Base-by-base conservation (phyloP, 495 filamentous ascomycete genomes). In the Xeromyces bisporus region DNA sequence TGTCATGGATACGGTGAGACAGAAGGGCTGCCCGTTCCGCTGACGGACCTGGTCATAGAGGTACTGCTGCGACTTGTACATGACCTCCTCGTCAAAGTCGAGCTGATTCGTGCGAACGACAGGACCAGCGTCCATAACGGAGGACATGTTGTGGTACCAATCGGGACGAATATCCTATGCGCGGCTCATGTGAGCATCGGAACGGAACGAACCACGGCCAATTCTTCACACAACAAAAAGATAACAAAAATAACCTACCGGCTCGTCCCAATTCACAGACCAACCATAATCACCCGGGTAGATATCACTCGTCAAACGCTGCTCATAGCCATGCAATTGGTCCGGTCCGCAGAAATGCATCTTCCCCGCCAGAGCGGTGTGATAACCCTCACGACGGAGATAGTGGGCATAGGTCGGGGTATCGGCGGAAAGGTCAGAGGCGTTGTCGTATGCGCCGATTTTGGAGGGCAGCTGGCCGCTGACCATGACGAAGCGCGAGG, bases 71-170 rank as follows among this genome's bases (percentile, higher is more conserved):
- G 76, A 70, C 56, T 72, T 75, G 53, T 82, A 83, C 66, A 89
- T 83, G 41, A 89, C 81, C 51, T 93, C 83, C 55, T 89, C 81
- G 41, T 93, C 83, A 40, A 81, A 93, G 44, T 93, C 83, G n/a
- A 93, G 67, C 58, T 93, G 83, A 58, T 93, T 93, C 43, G 77
- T 83, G 35, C 81, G 67, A 17, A 89, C 69, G 33, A 82, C 85
- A 2, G 69, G 64, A 6, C 83, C 83, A 1, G 83, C 83, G 44
- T 93, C 80, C 49, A 82, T 58, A 38, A 93, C 83, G 6, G 81
- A 89, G 34, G 76, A 77, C 53, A 81, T 81, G 56, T 89, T 91
- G 59, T 93, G 83, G 43, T 87, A 91, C 74, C 80, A 93, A 53
- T 93, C 83, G 25, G 77, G 69, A 28, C 82, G 67, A 16, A 75